These are phyloP conservation scores for Trametes versicolor DNA, from an alignment of 1,284 basidiomycete genomes.

Conservation along the genomic window DNA sequence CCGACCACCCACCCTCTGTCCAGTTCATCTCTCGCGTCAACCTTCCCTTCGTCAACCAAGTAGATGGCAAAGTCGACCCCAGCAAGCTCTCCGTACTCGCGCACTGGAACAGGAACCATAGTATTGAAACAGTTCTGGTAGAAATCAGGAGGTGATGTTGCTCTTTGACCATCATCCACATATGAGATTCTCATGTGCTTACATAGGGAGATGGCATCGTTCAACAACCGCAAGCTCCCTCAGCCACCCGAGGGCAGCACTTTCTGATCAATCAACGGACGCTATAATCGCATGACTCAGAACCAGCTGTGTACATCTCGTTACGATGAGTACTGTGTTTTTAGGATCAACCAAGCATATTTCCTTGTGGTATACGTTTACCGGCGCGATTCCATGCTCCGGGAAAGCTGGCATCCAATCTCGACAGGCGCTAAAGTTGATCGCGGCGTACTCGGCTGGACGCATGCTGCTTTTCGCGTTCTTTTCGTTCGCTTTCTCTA, in stretches of 20 bases:
- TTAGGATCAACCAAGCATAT: constrained; percentile 34
- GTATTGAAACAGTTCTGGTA: constrained; percentile 90
- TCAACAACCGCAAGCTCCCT: constrained; percentile 92
- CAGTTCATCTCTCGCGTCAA: constrained; percentile 93
- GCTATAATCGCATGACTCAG: constrained; percentile 14
- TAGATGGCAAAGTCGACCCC: constrained; percentile 82
- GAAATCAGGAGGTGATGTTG: constrained; percentile 84
- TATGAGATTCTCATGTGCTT: neutral
- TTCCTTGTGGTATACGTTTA: constrained; percentile 1
- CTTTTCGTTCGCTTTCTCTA: no score
- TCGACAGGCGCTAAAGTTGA: no score
- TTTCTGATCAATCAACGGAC: constrained; percentile 53
- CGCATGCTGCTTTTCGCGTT: no score
- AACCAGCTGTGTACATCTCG: constrained; percentile 31
- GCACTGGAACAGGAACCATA: constrained; percentile 79
- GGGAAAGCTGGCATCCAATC: no score
- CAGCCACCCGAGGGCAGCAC: constrained; percentile 91
- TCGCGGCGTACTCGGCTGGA: no score
- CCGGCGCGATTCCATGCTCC: neutral
- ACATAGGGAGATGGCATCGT: constrained; percentile 91
- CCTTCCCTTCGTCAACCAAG: constrained; percentile 90
- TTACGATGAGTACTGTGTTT: constrained; percentile 36
- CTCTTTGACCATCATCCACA: neutral
- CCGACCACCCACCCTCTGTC: constrained; percentile 82
- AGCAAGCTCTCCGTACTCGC: constrained; percentile 75